These are phyloP conservation scores for Xerocomus potaroensis DNA, from an alignment of 768 basidiomycete species.

Conservation along the genomic window DNA sequence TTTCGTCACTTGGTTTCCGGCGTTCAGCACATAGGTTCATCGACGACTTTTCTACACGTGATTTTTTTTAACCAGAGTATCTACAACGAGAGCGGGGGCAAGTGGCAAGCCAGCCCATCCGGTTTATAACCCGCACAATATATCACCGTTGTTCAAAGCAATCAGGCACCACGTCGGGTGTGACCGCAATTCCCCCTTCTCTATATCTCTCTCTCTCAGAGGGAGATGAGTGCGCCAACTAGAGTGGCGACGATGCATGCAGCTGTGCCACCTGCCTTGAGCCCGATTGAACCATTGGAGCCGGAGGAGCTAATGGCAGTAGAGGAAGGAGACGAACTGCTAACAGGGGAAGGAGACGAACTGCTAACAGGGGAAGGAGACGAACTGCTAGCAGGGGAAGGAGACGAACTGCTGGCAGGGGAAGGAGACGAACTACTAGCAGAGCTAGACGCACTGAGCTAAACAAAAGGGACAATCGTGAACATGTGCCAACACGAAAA, in stretches of 20 bases:
- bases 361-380: not conserved
- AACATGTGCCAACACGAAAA: too few relatives aligned
- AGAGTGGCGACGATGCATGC: conserved; percentile 9
- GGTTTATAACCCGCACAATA: not conserved
- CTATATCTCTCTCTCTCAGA: conserved; percentile 3
- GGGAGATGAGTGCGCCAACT: conserved; percentile 6
- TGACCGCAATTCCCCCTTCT: not conserved
- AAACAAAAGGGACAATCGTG: not conserved
- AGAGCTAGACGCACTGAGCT: conserved; percentile 7
- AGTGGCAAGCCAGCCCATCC: not conserved
- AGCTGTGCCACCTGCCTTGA: conserved; percentile 1
- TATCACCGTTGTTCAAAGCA: too few relatives aligned
- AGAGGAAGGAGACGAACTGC: too few relatives aligned
- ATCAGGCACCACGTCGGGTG: not conserved
- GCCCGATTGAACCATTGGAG: not conserved
- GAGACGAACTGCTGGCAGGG: not conserved
- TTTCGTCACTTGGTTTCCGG: not conserved
- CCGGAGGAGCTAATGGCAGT: not conserved
- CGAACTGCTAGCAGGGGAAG: not conserved
- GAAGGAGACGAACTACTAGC: not conserved
- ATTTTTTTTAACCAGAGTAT: too few relatives aligned
- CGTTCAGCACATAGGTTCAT: not conserved
- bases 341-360: too few relatives aligned
- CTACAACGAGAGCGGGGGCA: not conserved
- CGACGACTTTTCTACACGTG: not conserved